phyloP scores from a whole-genome alignment of 441 rosid genomes.

The Gossypium schwendimanii region DNA sequence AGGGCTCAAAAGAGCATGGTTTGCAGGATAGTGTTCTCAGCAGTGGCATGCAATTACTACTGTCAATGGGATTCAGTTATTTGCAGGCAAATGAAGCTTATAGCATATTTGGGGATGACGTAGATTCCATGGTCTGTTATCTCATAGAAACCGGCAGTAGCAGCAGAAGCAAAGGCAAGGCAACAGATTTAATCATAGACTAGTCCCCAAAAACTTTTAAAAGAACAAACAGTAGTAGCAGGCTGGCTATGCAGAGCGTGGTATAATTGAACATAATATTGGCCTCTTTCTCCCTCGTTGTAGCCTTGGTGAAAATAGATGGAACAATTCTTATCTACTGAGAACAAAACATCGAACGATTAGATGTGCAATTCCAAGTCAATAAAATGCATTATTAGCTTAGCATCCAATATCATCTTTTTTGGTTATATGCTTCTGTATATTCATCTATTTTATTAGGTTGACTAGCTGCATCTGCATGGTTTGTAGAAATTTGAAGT shows the following conservation, averaged over 20 bases:
- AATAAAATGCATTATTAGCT: not conserved
- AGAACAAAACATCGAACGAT: not conserved
- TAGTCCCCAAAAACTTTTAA: not conserved
- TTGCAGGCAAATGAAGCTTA: constrained; percentile 78
- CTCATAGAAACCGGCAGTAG: constrained; percentile 69
- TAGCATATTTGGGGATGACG: constrained; percentile 91
- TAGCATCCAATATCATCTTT: not conserved
- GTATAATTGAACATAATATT: not conserved
- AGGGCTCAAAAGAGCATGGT: constrained; percentile 25
- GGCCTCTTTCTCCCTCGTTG: not conserved
- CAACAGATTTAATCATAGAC: constrained; percentile 47
- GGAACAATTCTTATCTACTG: not conserved
- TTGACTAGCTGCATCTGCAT: no score
- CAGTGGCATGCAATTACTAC: constrained; percentile 62
- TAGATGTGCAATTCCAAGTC: not conserved
- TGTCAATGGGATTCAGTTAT: constrained; percentile 96
- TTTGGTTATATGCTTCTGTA: not conserved
- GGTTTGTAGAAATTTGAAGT: no score
- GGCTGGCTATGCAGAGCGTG: not conserved
- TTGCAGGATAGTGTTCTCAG: constrained; percentile 41
- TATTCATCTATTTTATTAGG: not conserved
- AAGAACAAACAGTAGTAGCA: not conserved
- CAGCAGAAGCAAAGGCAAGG: constrained; percentile 89
- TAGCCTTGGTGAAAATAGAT: not conserved
- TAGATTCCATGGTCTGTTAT: constrained; percentile 90